Evolutionary conservation across 306 rosid species (phyloP), one percentile per base, ranked within the genome.

Genomic region (Cyamopsis tetragonoloba): DNA sequence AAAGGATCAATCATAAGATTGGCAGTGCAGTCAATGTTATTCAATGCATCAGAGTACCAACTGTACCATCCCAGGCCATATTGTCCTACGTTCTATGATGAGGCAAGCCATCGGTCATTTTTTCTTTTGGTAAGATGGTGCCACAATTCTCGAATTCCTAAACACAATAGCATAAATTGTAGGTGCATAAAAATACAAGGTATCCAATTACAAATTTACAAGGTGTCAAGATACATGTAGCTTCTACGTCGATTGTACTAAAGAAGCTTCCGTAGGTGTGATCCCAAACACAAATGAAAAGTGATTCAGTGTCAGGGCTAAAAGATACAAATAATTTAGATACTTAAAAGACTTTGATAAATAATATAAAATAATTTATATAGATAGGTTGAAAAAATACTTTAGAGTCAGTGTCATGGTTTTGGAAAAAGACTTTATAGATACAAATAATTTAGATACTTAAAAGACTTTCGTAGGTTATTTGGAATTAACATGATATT

Each of bases 281-380:
- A 83, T 89, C 91, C 91, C 89, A 87, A 4, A 85, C 87, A 42
- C 96, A 93, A 0, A 89, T 39, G 48, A 81, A 89, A 42, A 89
- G 96, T 0, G 95, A 85, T 61, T 89, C 91, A 0, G 91, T 83
- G 81, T 89, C 91, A 1, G 93, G 96, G 83, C 96, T 89, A 77
- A 89, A 87, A 5, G 96, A 87, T 30, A 89, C n/a, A n/a, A n/a
- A n/a, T n/a, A n/a, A n/a, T n/a, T n/a, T n/a, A n/a, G n/a, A n/a
- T n/a, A n/a, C n/a, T n/a, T n/a, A n/a, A n/a, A n/a, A n/a, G n/a
- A n/a, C n/a, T n/a, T n/a, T n/a, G n/a, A n/a, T n/a, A n/a, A n/a
- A n/a, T n/a, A n/a, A n/a, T n/a, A n/a, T n/a, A n/a, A n/a, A n/a
- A n/a, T n/a, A n/a, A n/a, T n/a, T n/a, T n/a, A n/a, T n/a, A n/a